phyloP scores from a whole-genome alignment of 2,329 filamentous ascomycete species.

The Cladosporium colombiae region DNA sequence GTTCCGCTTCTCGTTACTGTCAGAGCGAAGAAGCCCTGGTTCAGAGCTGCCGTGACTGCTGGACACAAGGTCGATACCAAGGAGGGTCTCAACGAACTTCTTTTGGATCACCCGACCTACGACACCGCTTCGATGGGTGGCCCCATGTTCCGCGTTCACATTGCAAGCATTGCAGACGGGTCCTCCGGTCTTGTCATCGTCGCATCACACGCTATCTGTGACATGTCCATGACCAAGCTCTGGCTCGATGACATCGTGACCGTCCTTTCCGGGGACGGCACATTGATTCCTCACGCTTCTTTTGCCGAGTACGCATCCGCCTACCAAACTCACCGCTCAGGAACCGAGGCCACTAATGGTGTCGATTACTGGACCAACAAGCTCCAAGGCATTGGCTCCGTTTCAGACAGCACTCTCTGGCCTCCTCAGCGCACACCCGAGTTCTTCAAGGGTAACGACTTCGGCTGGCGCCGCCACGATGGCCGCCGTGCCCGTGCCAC shows the following conservation, averaged over 20 bases:
- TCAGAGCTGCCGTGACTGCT: conserved; percentile 32
- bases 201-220: conserved; percentile 35
- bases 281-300: conserved; percentile 31
- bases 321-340: conserved; percentile 33
- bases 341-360: conserved; percentile 33
- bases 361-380: conserved; percentile 36
- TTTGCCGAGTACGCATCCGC: conserved; percentile 38
- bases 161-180: conserved; percentile 33
- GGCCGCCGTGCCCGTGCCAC: conserved; percentile 30
- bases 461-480: conserved; percentile 32
- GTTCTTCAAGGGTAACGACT: conserved; percentile 38
- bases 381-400: conserved; percentile 31
- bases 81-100: conserved; percentile 32
- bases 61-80: conserved; percentile 34
- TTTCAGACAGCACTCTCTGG: conserved; percentile 33
- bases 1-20: conserved; percentile 34
- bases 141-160: conserved; percentile 33
- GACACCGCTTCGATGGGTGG: conserved; percentile 35
- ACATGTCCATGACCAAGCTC: conserved; percentile 39
- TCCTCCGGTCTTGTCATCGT: conserved; percentile 34
- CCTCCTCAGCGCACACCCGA: conserved; percentile 35
- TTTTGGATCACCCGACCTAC: conserved; percentile 32
- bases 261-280: conserved; percentile 31
- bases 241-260: conserved; percentile 37
- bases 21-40: conserved; percentile 31